These are phyloP conservation scores for Bremia lactucae DNA, from an alignment of 352 stramenopile genomes.

Conservation along the genomic window DNA sequence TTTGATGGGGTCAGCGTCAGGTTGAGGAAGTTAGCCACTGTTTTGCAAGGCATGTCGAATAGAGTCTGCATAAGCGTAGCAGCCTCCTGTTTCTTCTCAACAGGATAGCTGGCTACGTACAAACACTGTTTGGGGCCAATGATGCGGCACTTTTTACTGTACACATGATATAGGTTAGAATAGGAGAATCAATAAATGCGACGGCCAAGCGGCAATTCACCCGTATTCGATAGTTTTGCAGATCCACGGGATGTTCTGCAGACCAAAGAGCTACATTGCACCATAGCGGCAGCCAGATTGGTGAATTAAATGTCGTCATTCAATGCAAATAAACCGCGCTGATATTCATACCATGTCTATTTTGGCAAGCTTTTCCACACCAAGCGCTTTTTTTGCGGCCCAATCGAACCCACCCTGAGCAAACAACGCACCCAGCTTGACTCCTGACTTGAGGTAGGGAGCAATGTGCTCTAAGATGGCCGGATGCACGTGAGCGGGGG, in stretches of 20 bases:
- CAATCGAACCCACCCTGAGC: conserved; percentile 89
- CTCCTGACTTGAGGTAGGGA: conserved; percentile 80
- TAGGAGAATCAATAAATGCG: background rate
- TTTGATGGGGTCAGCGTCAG: conserved; percentile 89
- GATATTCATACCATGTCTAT: conserved; percentile 39
- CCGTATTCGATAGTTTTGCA: conserved; percentile 86
- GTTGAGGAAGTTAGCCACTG: conserved; percentile 89
- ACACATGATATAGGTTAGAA: conserved; percentile 4
- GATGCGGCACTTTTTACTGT: conserved; percentile 82
- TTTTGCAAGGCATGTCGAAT: conserved; percentile 87
- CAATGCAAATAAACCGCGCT: background rate
- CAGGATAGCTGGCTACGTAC: conserved; percentile 85
- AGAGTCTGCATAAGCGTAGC: conserved; percentile 76
- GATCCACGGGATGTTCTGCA: conserved; percentile 92
- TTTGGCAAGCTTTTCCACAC: conserved; percentile 39
- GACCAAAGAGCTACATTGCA: conserved; percentile 68
- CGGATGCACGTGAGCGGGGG: conserved; percentile 81
- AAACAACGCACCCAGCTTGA: conserved; percentile 81
- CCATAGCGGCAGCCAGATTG: conserved; percentile 2
- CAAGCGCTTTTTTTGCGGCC: conserved; percentile 83
- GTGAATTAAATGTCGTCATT: background rate
- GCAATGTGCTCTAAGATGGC: conserved; percentile 66
- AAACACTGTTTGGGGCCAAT: conserved; percentile 86
- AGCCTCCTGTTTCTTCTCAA: conserved; percentile 72
- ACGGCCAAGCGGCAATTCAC: conserved; percentile 15